A percentile compares a stretch with the other conserved stretches of the same genome.
Evolutionary conservation across 495 filamentous ascomycete genomes (phyloP).

Genomic region (Annulohypoxylon stygium): DNA sequence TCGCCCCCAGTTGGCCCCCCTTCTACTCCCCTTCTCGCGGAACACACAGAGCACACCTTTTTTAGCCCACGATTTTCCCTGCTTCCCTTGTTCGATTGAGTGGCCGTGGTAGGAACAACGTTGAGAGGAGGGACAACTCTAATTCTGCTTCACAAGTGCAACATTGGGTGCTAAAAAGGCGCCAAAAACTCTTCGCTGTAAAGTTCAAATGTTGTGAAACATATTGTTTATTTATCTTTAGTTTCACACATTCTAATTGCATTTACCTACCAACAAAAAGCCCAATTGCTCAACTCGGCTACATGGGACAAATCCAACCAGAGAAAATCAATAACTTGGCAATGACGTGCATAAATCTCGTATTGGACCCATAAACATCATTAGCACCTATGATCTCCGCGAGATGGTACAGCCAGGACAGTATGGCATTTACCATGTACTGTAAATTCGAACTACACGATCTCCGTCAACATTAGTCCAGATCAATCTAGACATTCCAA

Average conservation of each 20-base stretch:
- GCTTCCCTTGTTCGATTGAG: constrained; percentile 21
- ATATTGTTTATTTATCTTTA: constrained; percentile 26
- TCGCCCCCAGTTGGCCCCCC: constrained; percentile 23
- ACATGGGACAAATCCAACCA: constrained; percentile 15
- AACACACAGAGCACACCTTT: constrained; percentile 4
- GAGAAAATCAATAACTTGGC: constrained; percentile 30
- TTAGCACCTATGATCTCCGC: constrained; percentile 39
- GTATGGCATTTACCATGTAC: constrained; percentile 20
- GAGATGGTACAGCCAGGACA: constrained; percentile 29
- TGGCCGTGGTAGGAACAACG: neutral
- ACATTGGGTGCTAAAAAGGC: neutral
- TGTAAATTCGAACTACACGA: constrained; percentile 26
- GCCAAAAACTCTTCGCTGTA: neutral
- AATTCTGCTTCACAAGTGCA: neutral
- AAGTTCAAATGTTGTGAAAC: constrained; percentile 16
- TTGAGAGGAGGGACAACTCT: constrained; percentile 3
- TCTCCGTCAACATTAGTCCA: constrained; percentile 17
- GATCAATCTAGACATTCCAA: constrained; percentile 25
- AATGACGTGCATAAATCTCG: constrained; percentile 47
- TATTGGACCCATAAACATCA: constrained; percentile 45
- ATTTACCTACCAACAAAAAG: constrained; percentile 2
- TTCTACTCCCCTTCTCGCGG: neutral
- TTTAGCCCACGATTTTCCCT: constrained; percentile 3
- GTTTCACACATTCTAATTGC: constrained; percentile 13
- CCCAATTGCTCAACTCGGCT: constrained; percentile 31